Evolutionary conservation across 805 yeast species (phyloP).

Genomic region (Yarrowia sp.): DNA sequence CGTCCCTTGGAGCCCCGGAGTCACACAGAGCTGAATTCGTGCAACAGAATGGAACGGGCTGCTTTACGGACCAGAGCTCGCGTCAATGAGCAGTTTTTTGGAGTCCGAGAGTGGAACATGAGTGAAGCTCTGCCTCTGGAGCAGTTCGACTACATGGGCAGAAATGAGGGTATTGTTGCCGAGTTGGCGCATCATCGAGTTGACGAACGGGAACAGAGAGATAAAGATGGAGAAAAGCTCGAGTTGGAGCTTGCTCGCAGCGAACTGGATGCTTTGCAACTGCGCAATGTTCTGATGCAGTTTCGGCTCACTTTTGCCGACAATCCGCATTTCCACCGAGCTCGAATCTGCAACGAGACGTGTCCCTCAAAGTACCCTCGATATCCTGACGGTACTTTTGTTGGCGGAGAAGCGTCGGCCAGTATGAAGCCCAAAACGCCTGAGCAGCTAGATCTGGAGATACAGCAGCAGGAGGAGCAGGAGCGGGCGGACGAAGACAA

Average conservation of each 20-base stretch:
- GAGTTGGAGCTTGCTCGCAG: neutral
- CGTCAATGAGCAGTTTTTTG: neutral
- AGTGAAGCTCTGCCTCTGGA: neutral
- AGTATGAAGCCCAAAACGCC: neutral
- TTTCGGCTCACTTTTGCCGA: neutral
- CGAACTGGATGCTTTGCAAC: neutral
- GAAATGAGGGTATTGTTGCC: neutral
- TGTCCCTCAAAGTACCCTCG: neutral
- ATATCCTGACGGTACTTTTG: neutral
- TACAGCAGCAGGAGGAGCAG: neutral
- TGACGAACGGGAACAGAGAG: neutral
- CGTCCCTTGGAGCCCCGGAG: neutral
- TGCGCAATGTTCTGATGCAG: neutral
- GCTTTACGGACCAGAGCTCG: neutral
- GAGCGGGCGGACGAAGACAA: neutral
- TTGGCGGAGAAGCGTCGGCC: neutral
- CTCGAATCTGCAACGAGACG: neutral
- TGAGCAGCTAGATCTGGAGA: neutral
- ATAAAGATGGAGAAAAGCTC: neutral
- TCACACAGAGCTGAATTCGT: neutral
- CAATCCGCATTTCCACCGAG: neutral
- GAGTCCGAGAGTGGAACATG: neutral
- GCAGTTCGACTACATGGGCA: neutral
- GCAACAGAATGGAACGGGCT: neutral
- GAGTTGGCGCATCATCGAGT: neutral